Evolutionary conservation across 129 eudicot genomes (phyloP), one percentile per base, ranked within the genome.

Genomic region (Smallanthus sonchifolius): DNA sequence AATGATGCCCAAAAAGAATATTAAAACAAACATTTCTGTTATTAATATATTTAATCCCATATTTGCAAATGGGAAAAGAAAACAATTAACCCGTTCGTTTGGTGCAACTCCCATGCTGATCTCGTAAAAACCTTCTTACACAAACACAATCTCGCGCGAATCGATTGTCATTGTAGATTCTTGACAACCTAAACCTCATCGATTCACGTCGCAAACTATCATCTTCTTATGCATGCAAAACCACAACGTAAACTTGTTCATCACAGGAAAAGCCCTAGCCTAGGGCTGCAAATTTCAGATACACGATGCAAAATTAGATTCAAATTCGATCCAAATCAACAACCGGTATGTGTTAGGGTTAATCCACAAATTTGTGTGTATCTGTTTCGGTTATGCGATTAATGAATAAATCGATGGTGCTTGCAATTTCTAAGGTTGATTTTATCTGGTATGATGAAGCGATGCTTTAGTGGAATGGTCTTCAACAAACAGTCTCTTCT

Each of bases 211-310:
- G 4, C 65, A 71, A 11, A 54, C 49, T 67, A 67, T 11, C 47
- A 63, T 63, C 45, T n/a, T 51, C 48, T 47, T 65, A 65, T 38
- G 65, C 76, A 62, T 59, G 54, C 44, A 47, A 48, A 59, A 70
- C 77, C 57, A 71, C 72, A 63, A 38, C 73, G 57, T 65, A 71
- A 78, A 71, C 71, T 67, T 78, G 30, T 70, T 49, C 52, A 5
- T 5, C 51, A 11, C 13, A 24, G 30, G 30, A 24, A 24, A 24
- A 24, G 30, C 30, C 30, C 30, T 24, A 24, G 30, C 30, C 30
- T 24, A 24, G 30, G 30, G 30, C 30, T 24, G 30, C 30, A 24
- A 24, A 24, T 24, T 24, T 24, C 30, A 1, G 30, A 24, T 24
- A 24, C 30, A 24, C 1, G 30, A 24, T 24, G 30, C 30, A 24